Evolutionary conservation across 768 basidiomycete genomes (phyloP).

Genomic region (button mushroom (Agaricus bisporus)): DNA sequence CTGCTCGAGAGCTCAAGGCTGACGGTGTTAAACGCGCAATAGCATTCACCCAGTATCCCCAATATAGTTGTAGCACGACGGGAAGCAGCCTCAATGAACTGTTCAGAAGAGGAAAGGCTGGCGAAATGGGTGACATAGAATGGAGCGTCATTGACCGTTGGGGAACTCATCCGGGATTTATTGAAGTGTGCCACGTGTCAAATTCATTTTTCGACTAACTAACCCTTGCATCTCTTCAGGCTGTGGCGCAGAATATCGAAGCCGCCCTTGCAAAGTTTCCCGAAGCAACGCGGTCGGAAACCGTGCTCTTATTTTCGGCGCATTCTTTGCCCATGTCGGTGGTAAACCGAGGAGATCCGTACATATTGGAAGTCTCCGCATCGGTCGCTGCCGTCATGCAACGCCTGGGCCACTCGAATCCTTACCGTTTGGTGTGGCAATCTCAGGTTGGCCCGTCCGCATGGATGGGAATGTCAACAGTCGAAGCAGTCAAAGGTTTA

Average conservation of each 20-base stretch:
- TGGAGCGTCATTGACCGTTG: conserved; percentile 99
- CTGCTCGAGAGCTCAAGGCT: conserved; percentile 74
- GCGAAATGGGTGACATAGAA: conserved; percentile 62
- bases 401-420: conserved; percentile 69
- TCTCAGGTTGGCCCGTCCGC: conserved; percentile 94
- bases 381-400: conserved; percentile 93
- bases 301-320: conserved; percentile 90
- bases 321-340: conserved; percentile 98
- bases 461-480: conserved; percentile 98
- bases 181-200: conserved; percentile 59
- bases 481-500: conserved; percentile 83
- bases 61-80: conserved; percentile 97
- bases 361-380: conserved; percentile 91
- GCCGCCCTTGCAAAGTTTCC: conserved; percentile 77
- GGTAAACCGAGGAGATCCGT: conserved; percentile 98
- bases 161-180: conserved; percentile 92
- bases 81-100: conserved; percentile 96
- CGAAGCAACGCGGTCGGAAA: conserved; percentile 59
- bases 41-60: conserved; percentile 98
- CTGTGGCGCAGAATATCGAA: conserved; percentile 86
- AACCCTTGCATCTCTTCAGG: conserved; percentile 39
- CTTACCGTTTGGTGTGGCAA: conserved; percentile 96
- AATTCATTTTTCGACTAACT: conserved; percentile 1
- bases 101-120: conserved; percentile 56
- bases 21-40: conserved; percentile 92